phyloP scores from a whole-genome alignment of 768 basidiomycete species.

The Tricholoma flavovirens region DNA sequence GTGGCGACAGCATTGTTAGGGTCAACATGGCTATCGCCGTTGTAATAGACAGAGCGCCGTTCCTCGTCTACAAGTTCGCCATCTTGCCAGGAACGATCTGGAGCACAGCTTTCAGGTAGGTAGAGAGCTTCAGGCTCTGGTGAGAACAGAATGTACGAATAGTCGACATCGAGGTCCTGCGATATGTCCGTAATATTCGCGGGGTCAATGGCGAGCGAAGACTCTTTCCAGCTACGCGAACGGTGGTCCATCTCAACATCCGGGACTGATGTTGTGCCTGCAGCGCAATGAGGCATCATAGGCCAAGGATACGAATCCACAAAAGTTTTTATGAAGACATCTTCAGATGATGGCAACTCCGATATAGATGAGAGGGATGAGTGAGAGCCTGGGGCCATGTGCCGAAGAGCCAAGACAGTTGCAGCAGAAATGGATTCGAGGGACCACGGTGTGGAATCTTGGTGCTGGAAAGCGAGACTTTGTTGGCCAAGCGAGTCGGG shows the following conservation, averaged over 20 bases:
- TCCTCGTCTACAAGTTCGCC: background rate
- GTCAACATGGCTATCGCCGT: background rate
- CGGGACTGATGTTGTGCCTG: constrained; percentile 15
- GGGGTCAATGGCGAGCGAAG: constrained; percentile 31
- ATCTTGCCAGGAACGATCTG: background rate
- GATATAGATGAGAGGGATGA: background rate
- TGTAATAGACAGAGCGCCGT: background rate
- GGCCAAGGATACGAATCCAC: constrained; percentile 2
- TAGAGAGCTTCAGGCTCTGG: background rate
- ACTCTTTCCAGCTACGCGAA: constrained; percentile 10
- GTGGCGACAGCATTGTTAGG: background rate
- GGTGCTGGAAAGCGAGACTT: background rate
- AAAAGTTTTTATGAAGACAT: constrained; percentile 2
- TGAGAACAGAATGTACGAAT: background rate
- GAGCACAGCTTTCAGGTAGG: background rate
- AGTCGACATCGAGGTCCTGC: background rate
- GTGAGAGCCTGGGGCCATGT: constrained; percentile 13
- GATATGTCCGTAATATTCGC: constrained; percentile 22
- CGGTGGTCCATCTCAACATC: constrained; percentile 29
- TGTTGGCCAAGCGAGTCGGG: background rate
- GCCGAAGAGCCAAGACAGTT: constrained; percentile 27
- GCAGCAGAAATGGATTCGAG: constrained; percentile 24
- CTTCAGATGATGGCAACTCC: background rate
- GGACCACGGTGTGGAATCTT: constrained; percentile 9
- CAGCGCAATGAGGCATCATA: background rate